These are phyloP conservation scores for Microsporum audouinii DNA, from an alignment of 2,329 filamentous ascomycete species.

Conservation along the genomic window DNA sequence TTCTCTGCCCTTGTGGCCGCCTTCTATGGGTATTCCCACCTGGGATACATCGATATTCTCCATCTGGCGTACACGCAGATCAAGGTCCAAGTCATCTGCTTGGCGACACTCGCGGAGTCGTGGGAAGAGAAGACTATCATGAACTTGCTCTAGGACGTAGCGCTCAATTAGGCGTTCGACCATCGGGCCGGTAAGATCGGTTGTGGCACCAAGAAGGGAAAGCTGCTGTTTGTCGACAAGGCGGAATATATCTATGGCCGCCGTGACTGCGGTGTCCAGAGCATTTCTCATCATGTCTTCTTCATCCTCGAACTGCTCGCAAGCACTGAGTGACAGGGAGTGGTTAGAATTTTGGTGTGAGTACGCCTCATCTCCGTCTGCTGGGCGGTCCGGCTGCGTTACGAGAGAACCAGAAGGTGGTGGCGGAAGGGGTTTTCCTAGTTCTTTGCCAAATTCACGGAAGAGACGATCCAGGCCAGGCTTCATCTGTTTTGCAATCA, in stretches of 20 bases:
- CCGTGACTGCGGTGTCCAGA: constrained; percentile 81
- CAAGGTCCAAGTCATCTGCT: constrained; percentile 74
- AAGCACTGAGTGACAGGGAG: constrained; percentile 42
- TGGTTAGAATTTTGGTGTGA: constrained; percentile 23
- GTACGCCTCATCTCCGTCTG: constrained; percentile 28
- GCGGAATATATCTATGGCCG: constrained; percentile 91
- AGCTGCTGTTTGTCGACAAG: constrained; percentile 91
- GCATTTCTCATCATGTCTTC: constrained; percentile 82
- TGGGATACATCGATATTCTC: constrained; percentile 88
- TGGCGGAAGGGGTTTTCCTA: constrained; percentile 73
- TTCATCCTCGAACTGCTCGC: constrained; percentile 73
- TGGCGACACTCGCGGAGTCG: constrained; percentile 66
- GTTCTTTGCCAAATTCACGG: constrained; percentile 72
- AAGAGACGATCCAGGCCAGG: constrained; percentile 80
- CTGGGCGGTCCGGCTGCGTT: constrained; percentile 23
- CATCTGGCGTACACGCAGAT: constrained; percentile 86
- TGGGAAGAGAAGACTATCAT: constrained; percentile 72
- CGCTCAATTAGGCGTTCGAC: constrained; percentile 92
- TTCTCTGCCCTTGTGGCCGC: constrained; percentile 64
- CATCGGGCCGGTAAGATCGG: constrained; percentile 79
- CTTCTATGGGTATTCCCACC: constrained; percentile 76
- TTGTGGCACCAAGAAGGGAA: constrained; percentile 81
- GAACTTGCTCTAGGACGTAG: constrained; percentile 86
- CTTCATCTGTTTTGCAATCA: constrained; percentile 95
- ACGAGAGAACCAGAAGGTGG: constrained; percentile 46